Evolutionary conservation across 805 yeast species (phyloP).

Genomic region (Cyberlindnera misumaiensis): DNA sequence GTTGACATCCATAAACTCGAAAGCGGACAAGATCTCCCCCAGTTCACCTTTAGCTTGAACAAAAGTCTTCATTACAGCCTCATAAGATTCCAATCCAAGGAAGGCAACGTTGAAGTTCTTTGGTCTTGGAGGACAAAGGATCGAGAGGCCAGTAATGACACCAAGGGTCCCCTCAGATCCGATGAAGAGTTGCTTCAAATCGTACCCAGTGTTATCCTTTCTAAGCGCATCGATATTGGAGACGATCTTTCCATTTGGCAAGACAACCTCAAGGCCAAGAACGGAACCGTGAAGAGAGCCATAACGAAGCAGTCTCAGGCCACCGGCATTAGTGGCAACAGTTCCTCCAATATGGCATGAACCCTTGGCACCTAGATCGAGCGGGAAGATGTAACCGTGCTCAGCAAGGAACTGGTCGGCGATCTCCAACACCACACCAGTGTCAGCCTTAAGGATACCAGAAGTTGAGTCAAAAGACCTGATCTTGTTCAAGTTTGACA

Average conservation of each 20-base stretch:
- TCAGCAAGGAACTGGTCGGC: constrained; percentile 78
- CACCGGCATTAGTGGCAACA: constrained; percentile 96
- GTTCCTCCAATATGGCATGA: constrained; percentile 95
- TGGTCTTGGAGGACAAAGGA: constrained; percentile 86
- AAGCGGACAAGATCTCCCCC: constrained; percentile 83
- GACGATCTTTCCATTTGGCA: constrained; percentile 80
- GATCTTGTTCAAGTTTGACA: constrained; percentile 65
- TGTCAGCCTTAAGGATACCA: constrained; percentile 84
- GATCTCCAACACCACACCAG: constrained; percentile 82
- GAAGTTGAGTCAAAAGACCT: constrained; percentile 76
- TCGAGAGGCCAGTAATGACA: constrained; percentile 81
- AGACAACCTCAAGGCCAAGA: constrained; percentile 85
- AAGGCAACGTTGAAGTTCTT: constrained; percentile 82
- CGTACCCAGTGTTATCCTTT: constrained; percentile 95
- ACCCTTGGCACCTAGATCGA: constrained; percentile 94
- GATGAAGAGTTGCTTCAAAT: constrained; percentile 83
- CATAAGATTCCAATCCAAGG: constrained; percentile 74
- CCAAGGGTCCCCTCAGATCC: constrained; percentile 95
- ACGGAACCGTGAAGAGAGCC: constrained; percentile 93
- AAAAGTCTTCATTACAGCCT: constrained; percentile 78
- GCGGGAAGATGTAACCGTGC: constrained; percentile 84
- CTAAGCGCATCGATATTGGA: constrained; percentile 79
- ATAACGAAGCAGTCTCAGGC: constrained; percentile 76
- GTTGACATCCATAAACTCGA: constrained; percentile 84
- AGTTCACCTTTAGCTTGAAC: constrained; percentile 71